Conservation (phyloP, 1,139 yeast genomes). For the Saccharomyces uvarum region DNA sequence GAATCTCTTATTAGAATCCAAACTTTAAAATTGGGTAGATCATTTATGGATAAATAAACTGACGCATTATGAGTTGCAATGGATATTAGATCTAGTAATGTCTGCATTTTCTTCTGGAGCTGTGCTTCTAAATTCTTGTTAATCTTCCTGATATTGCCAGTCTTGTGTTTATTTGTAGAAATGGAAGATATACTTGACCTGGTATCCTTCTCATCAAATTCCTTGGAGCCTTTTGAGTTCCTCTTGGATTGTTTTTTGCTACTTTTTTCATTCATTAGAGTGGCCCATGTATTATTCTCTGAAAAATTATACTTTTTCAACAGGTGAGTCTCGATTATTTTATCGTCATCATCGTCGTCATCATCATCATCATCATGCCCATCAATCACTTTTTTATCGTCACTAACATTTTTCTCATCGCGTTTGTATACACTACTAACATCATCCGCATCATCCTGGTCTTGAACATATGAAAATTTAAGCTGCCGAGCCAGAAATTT, state of each 20-base stretch:
- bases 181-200: conserved; percentile 8
- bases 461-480: conserved; percentile 26
- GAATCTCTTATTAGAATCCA: conserved; percentile 32
- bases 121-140: conserved; percentile 3
- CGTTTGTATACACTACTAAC: conserved; percentile 7
- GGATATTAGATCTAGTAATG: conserved; percentile 23
- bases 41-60: conserved; percentile 28
- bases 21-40: conserved; percentile 25
- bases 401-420: conserved; percentile 3
- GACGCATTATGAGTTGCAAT: conserved; percentile 30
- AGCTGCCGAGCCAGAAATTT: conserved; percentile 29
- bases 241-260: conserved; percentile 7
- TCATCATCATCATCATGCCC: conserved; percentile 14
- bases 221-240: conserved; percentile 1
- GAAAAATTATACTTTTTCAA: conserved; percentile 29
- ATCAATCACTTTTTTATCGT: background rate
- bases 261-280: conserved; percentile 21
- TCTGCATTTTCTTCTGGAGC: conserved; percentile 15
- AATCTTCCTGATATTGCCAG: conserved; percentile 5
- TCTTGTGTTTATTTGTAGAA: background rate
- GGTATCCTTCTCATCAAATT: conserved; percentile 15
- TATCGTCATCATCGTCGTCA: conserved; percentile 12
- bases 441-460: conserved; percentile 10
- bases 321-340: conserved; percentile 5
- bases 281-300: conserved; percentile 31